A percentile compares a stretch with the other conserved stretches of the same genome.
Conservation (phyloP, 2,329 filamentous ascomycete species). For the Fusarium palustre region DNA sequence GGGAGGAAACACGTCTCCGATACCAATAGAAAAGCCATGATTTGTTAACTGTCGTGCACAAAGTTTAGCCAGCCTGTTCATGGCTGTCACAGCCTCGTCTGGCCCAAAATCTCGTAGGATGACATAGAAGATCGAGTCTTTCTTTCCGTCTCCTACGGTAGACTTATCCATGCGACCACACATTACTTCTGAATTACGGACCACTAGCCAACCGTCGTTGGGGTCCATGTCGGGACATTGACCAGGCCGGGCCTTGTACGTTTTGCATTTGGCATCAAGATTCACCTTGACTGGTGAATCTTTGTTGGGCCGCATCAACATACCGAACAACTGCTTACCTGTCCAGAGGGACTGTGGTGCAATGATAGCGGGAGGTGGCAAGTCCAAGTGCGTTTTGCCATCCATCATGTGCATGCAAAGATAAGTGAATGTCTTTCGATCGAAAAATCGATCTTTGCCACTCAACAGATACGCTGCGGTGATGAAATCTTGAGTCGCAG, state of each 20-base stretch:
- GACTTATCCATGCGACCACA: conserved; percentile 98
- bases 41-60: conserved; percentile 91
- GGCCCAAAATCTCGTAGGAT: conserved; percentile 95
- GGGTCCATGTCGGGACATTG: conserved; percentile 78
- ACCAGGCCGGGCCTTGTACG: conserved; percentile 74
- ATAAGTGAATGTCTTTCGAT: conserved; percentile 87
- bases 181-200: conserved; percentile 97
- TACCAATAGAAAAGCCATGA: conserved; percentile 94
- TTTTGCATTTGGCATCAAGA: conserved; percentile 90
- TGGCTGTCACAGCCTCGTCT: conserved; percentile 86
- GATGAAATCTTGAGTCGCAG: conserved; percentile 99
- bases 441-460: conserved; percentile 92
- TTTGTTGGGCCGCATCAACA: conserved; percentile 90
- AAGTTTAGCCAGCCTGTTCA: conserved; percentile 93
- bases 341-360: conserved; percentile 94
- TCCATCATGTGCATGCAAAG: conserved; percentile 96
- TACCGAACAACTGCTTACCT: conserved; percentile 94
- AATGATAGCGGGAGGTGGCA: conserved; percentile 87
- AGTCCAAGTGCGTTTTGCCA: conserved; percentile 78
- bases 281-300: conserved; percentile 87
- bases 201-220: conserved; percentile 90
- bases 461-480: conserved; percentile 92
- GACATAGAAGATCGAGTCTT: conserved; percentile 97
- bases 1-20: conserved; percentile 92
- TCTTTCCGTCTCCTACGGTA: conserved; percentile 96